A percentile compares a stretch with the other conserved stretches of the same genome.
Evolutionary conservation across 164 flowering plant genomes (phyloP).

Genomic region (Umbellularia californica): DNA sequence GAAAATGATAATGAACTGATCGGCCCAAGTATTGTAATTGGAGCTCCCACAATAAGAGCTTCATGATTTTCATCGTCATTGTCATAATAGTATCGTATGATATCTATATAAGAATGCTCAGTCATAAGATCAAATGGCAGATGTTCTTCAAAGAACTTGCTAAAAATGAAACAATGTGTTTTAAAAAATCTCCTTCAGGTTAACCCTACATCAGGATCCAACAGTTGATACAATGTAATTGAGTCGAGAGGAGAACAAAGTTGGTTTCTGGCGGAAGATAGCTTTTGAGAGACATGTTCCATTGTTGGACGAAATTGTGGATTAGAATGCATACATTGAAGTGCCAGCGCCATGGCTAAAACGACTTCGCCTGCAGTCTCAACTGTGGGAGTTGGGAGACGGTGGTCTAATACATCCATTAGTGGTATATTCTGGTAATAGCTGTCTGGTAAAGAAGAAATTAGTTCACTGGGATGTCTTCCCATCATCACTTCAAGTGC

Average conservation of each 20-base stretch:
- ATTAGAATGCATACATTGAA: background rate
- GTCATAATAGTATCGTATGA: too few species aligned
- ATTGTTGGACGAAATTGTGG: constrained; percentile 8
- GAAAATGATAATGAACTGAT: too few species aligned
- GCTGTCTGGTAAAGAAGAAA: background rate
- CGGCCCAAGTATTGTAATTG: too few species aligned
- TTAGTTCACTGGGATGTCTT: constrained; percentile 9
- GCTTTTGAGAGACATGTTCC: background rate
- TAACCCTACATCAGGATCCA: background rate
- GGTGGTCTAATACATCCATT: constrained; percentile 5
- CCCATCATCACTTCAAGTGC: constrained; percentile 3
- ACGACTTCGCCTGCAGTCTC: background rate
- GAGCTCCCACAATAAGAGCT: too few species aligned
- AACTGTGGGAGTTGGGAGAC: constrained; percentile 1
- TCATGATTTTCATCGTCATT: too few species aligned
- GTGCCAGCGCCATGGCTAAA: background rate
- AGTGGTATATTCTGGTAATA: background rate
- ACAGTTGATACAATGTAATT: background rate
- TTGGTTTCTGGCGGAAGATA: background rate
- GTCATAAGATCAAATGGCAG: too few species aligned
- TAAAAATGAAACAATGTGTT: too few species aligned
- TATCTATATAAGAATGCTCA: too few species aligned
- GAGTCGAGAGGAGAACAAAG: background rate
- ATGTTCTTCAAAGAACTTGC: too few species aligned
- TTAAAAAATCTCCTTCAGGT: too few species aligned